Base-by-base conservation (phyloP, 208 protist species). In the Leishmania mexicana region DNA sequence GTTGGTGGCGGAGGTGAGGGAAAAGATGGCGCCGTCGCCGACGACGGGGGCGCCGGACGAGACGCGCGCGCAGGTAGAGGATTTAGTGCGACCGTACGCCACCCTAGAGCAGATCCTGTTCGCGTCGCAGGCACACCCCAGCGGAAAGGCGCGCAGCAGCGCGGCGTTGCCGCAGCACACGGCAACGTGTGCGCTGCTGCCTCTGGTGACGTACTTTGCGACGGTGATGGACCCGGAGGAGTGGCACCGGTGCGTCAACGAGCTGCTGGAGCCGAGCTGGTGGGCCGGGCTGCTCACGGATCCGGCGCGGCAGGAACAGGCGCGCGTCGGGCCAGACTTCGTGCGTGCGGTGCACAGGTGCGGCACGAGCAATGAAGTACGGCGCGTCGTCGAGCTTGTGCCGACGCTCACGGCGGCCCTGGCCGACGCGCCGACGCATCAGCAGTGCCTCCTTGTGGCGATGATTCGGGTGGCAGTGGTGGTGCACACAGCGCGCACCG, bases 361-460 rank as follows among this genome's bases (percentile, higher is more conserved):
- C 78, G 78, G 81, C 76, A 83, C 79, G 35, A 19, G 31, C 58
- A 58, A 45, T 49, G 64, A 81, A 62, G 58, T 81, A 65, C 76
- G 78, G 62, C 81, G 81, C 65, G 65, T 84, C 75, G 73, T 92
- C 51, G 82, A 81, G 53, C 70, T 85, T 72, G 75, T 85, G 10
- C 84, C 84, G 53, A 81, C 81, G 42, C 81, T 83, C 49, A 49
- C 78, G 2, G 67, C 76, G 17, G 76, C 80, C 47, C 62, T 81
- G 49, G 64, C 65, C 11, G 64, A 58, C 51, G 82, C 84, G 40
- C 86, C 86, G 85, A 86, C 94, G 42, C 92, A 97, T 75, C 87
- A 95, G 71, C 94, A 97, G 85, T 95, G 92, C 83, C 82, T 94
- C 35, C 78, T 95, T 51, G 75, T 95, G 45, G 78, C 76, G 40